These are phyloP conservation scores for Fraxinus floribunda DNA, from an alignment of 305 asterid genomes.

Conservation along the genomic window DNA sequence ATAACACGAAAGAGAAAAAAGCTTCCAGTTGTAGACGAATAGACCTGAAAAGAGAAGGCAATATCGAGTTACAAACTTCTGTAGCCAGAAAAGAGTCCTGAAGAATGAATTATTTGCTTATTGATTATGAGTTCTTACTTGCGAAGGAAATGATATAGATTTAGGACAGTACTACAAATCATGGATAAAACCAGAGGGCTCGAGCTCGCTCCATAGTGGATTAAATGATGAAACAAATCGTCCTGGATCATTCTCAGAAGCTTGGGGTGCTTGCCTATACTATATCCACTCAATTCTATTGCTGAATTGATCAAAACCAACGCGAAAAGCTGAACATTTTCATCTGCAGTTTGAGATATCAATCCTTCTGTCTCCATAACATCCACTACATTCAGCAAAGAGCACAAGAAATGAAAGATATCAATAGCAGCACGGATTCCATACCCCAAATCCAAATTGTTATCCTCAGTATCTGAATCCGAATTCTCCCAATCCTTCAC, in stretches of 20 bases:
- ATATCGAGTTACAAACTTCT: background rate
- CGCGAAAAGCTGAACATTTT: slow-evolving; percentile 69
- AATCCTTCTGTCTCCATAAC: slow-evolving; percentile 53
- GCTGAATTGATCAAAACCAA: slow-evolving; percentile 73
- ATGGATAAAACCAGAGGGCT: slow-evolving; percentile 78
- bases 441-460: slow-evolving; percentile 57
- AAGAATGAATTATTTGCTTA: background rate
- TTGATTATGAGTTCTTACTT: slow-evolving; percentile 36
- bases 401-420: slow-evolving; percentile 84
- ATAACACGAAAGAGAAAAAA: slow-evolving; percentile 68
- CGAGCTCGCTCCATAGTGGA: slow-evolving; percentile 68
- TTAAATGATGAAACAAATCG: slow-evolving; percentile 78
- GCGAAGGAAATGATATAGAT: slow-evolving; percentile 78
- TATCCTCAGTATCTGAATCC: slow-evolving; percentile 83
- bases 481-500: slow-evolving; percentile 76
- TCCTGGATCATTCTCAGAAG: slow-evolving; percentile 91
- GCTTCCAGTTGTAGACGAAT: slow-evolving; percentile 83
- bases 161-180: slow-evolving; percentile 83
- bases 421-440: slow-evolving; percentile 80
- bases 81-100: background rate
- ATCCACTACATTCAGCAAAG: slow-evolving; percentile 79
- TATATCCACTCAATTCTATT: slow-evolving; percentile 82
- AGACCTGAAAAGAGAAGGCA: slow-evolving; percentile 45
- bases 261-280: slow-evolving; percentile 84
- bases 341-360: slow-evolving; percentile 54